Evolutionary conservation across 352 stramenopile genomes (phyloP), one percentile per base, ranked within the genome.

Genomic region (Phytophthora pseudosyringae): DNA sequence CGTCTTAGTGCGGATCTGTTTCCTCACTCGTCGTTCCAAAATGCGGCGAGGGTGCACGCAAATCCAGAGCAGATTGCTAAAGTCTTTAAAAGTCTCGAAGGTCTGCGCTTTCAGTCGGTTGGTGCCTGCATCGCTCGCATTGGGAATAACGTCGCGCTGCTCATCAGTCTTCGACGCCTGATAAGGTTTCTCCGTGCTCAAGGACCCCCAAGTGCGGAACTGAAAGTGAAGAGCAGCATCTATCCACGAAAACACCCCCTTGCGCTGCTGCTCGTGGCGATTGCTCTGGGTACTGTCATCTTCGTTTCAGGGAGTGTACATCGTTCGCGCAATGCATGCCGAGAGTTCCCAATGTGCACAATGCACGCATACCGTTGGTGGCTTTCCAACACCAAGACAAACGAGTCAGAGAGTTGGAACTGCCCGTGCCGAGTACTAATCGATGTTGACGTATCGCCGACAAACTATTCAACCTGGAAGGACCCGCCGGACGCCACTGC

Each of bases 361-460:
- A 57, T 73, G 18, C 60, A 71, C 31, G 62, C 63, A 3, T 32
- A 70, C 6, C 53, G 69, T 10, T 71, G 64, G 64, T 32, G 13
- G 45, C 64, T 58, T 16, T 62, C 35, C 12, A 71, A 35, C 6
- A 18, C 31, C 4, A 21, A 29, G 5, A 18, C 31, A 25, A 32
- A 29, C 9, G 25, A 50, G 11, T 48, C 47, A 5, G 46, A 28
- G n/a, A 41, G 63, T 10, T 44, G 13, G 33, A 67, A 69, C 26
- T 84, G 76, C 56, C 70, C 76, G 6, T 80, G 76, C 10, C 59
- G 63, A 1, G 57, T 68, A n/a, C 47, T 80, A 3, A 59, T 78
- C 15, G 67, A 80, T 31, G 33, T 51, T 6, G 61, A 73, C 39
- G 4, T 51, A 4, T 41, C 51, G 0, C 53, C 69, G 1, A 49